Evolutionary conservation across 257 asterid species (phyloP).

Genomic region (Forsythia suspensa): DNA sequence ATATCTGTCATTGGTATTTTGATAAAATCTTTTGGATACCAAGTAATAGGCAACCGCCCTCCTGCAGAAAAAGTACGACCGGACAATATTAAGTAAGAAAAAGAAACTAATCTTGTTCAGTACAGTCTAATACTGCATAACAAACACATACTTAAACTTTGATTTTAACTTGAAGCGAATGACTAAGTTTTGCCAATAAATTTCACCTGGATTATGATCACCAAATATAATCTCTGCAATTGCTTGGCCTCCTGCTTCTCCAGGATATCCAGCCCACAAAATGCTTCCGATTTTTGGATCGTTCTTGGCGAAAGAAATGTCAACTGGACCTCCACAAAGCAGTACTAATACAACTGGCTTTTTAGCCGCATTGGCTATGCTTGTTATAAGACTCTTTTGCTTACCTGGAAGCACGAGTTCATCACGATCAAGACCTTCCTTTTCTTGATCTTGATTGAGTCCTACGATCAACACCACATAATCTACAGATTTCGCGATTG

Average conservation of each 20-base stretch:
- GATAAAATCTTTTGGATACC: slow-evolving; percentile 71
- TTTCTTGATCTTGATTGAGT: slow-evolving; percentile 53
- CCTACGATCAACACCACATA: slow-evolving; percentile 68
- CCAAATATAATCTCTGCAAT: slow-evolving; percentile 74
- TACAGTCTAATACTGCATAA: too few species aligned
- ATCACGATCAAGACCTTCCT: slow-evolving; percentile 58
- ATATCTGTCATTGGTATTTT: slow-evolving; percentile 70
- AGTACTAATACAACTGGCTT: slow-evolving; percentile 59
- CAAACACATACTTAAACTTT: too few species aligned
- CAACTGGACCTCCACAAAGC: slow-evolving; percentile 76
- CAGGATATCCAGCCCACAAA: slow-evolving; percentile 87
- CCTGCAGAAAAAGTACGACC: slow-evolving; percentile 37
- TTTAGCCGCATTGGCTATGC: slow-evolving; percentile 54
- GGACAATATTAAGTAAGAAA: background rate
- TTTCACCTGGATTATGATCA: slow-evolving; percentile 69
- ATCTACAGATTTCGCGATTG: slow-evolving; percentile 41
- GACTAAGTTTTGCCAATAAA: background rate
- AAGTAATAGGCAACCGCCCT: slow-evolving; percentile 68
- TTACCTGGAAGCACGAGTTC: slow-evolving; percentile 59
- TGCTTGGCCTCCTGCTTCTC: slow-evolving; percentile 75
- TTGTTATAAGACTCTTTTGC: slow-evolving; percentile 43
- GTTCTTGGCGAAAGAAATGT: slow-evolving; percentile 61
- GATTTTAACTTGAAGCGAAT: background rate
- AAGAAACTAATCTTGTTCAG: background rate
- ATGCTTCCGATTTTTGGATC: slow-evolving; percentile 59